Evolutionary conservation across 345 rosid genomes (phyloP).

Genomic region (Turnera subulata): DNA sequence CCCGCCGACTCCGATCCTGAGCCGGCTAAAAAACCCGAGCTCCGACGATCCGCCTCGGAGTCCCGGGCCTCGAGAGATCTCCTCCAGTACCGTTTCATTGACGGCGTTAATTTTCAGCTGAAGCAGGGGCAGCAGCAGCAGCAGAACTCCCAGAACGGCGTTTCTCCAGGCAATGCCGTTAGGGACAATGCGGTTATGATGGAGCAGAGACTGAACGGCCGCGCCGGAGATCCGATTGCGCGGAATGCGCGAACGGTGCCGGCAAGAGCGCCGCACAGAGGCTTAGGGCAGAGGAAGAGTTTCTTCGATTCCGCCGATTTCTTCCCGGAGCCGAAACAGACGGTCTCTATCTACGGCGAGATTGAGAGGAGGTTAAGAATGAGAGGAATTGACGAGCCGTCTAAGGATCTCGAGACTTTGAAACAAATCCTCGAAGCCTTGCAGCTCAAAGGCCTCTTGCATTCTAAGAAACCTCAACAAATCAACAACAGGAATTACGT

Average conservation of each 20-base stretch:
- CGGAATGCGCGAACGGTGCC: conserved; percentile 43
- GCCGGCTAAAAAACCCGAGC: conserved; percentile 44
- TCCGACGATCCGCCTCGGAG: conserved; percentile 95
- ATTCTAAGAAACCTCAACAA: conserved; percentile 39
- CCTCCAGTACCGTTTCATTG: conserved; percentile 50
- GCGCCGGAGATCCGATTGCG: conserved; percentile 23
- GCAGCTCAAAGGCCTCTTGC: conserved; percentile 91
- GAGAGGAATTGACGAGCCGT: conserved; percentile 70
- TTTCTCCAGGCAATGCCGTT: conserved; percentile 12
- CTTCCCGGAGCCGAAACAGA: conserved; percentile 70
- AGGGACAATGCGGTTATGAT: conserved; percentile 27
- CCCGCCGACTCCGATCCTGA: conserved; percentile 48
- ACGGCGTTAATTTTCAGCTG: conserved; percentile 40
- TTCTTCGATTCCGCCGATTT: conserved; percentile 74
- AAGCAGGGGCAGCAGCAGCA: conserved; percentile 33
- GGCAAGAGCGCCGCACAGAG: conserved; percentile 37
- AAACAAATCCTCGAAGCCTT: conserved; percentile 85
- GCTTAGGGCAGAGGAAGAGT: conserved; percentile 42
- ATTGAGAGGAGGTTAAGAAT: conserved; percentile 55
- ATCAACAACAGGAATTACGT: conserved; percentile 37
- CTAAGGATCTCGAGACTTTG: conserved; percentile 78
- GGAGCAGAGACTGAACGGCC: conserved; percentile 14
- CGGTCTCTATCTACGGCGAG: conserved; percentile 45
- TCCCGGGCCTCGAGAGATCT: conserved; percentile 65
- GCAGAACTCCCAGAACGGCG: conserved; percentile 18